Conservation (phyloP, 2,329 filamentous ascomycete genomes). For the Aspergillus sp. region DNA sequence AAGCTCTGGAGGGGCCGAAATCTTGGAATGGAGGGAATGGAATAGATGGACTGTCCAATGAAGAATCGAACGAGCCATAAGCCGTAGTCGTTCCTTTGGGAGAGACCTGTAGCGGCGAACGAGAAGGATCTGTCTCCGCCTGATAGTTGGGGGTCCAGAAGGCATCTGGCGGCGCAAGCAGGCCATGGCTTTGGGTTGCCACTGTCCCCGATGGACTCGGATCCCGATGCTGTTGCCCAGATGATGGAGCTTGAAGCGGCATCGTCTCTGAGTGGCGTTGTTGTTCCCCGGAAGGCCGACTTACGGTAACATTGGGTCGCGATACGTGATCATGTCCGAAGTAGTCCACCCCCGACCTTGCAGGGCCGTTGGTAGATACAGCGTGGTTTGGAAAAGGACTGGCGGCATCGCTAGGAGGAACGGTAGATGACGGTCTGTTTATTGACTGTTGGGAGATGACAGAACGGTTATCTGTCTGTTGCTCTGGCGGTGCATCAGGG, state of each 20-base stretch:
- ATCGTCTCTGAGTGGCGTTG: slow-evolving; percentile 6
- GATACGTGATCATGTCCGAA: slow-evolving; percentile 18
- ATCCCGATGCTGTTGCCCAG: slow-evolving; percentile 18
- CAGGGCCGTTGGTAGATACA: slow-evolving; percentile 52
- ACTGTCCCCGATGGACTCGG: slow-evolving; percentile 21
- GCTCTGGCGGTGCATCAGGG: slow-evolving; percentile 31
- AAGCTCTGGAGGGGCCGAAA: slow-evolving; percentile 37
- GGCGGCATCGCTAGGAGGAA: slow-evolving; percentile 15
- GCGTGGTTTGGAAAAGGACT: slow-evolving; percentile 37
- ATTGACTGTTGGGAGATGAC: slow-evolving; percentile 38
- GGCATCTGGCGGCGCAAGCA: slow-evolving; percentile 35
- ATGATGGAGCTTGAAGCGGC: slow-evolving; percentile 19
- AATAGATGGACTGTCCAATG: slow-evolving; percentile 41
- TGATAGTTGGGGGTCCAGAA: slow-evolving; percentile 32
- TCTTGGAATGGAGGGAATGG: slow-evolving; percentile 52
- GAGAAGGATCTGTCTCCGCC: slow-evolving; percentile 10
- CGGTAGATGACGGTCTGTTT: slow-evolving; percentile 14
- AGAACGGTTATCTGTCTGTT: slow-evolving; percentile 40
- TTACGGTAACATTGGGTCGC: slow-evolving; percentile 29
- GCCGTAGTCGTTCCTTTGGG: slow-evolving; percentile 15
- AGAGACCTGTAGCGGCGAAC: slow-evolving; percentile 21
- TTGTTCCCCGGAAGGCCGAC: slow-evolving; percentile 27
- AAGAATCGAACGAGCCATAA: slow-evolving; percentile 5
- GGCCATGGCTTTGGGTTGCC: slow-evolving; percentile 25
- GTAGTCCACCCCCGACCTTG: slow-evolving; percentile 37